Base-by-base conservation (phyloP, 192 early-diverging fungal genomes). In the Globomyces pollinis-pini region DNA sequence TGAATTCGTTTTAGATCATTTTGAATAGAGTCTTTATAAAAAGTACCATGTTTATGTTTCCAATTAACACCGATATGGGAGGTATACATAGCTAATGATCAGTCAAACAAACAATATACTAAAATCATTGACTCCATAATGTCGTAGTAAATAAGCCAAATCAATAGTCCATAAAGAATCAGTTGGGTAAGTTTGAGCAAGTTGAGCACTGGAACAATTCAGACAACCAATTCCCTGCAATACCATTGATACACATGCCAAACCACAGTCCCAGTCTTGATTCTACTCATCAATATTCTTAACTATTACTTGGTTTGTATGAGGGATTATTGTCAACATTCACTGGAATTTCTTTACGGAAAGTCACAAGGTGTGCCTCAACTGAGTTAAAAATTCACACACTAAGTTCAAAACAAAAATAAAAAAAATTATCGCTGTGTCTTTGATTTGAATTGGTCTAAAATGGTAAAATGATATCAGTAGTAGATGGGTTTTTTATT, bases 1-100 rank as follows among this genome's bases (percentile, higher is more conserved):
- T 86, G 80, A 18, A 95, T 79, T 24, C 90, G 72, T 15, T 65
- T 77, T 35, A 81, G 77, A 66, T 95, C 93, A 29, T 76, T 80
- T 35, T 81, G 76, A 54, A 87, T 67, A 11, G 75, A 75, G 38
- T 62, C 76, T 50, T 72, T 69, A 67, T 95, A 95, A 64, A 93
- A 93, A 26, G 64, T 73, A 44, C 81, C 77, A 24, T 62, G 61
- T 39, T 78, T 60, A 64, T 91, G 81, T 32, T 88, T 81, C 35
- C 80, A 82, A 60, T 91, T 87, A 60, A 86, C 81, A 23, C 93
- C 93, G 5, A 87, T 77, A 62, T 84, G 89, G 42, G 84, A 84
- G 6, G 92, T 95, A 67, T 95, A 95, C 63, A 90, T 91, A 1
- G 90, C 76, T 78, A 62, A n/a, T n/a, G n/a, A n/a, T n/a, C n/a